phyloP scores from a whole-genome alignment of 257 asterid genomes.

The Plectranthus barbatus region DNA sequence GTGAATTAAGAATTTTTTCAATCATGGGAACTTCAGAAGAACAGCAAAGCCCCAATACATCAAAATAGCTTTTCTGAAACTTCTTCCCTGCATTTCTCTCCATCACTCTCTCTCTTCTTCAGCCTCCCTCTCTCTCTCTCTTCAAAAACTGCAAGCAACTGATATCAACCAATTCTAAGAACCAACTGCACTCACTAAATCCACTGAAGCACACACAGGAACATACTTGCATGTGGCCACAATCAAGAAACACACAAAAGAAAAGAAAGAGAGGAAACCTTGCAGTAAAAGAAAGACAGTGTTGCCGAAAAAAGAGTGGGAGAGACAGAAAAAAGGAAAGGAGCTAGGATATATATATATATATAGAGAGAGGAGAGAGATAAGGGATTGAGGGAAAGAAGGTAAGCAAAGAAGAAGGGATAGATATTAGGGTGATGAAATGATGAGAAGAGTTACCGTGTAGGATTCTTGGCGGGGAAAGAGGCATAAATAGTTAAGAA shows the following conservation, averaged over 20 bases:
- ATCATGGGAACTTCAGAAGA: slow-evolving; percentile 24
- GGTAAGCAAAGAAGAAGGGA: background rate
- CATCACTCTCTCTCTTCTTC: background rate
- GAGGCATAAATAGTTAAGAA: slow-evolving; percentile 12
- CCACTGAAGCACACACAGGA: background rate
- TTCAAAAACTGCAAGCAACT: background rate
- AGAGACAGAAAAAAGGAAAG: background rate
- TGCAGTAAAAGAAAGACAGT: background rate
- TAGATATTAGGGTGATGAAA: background rate
- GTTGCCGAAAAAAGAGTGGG: background rate
- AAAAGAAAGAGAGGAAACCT: background rate
- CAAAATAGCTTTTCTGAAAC: slow-evolving; percentile 71
- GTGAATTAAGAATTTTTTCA: slow-evolving; percentile 37
- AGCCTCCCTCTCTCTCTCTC: slow-evolving; percentile 1
- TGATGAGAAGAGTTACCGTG: slow-evolving; percentile 3
- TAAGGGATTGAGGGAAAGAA: background rate
- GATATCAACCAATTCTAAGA: no score
- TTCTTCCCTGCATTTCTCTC: slow-evolving; percentile 15
- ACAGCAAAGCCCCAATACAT: slow-evolving; percentile 65
- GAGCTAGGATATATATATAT: no score
- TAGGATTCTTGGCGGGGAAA: background rate
- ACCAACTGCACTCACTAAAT: background rate
- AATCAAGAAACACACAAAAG: background rate
- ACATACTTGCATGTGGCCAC: background rate
- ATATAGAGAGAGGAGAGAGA: background rate